Conservation (phyloP, 352 stramenopile species). For the Saprolegnia diclina region DNA sequence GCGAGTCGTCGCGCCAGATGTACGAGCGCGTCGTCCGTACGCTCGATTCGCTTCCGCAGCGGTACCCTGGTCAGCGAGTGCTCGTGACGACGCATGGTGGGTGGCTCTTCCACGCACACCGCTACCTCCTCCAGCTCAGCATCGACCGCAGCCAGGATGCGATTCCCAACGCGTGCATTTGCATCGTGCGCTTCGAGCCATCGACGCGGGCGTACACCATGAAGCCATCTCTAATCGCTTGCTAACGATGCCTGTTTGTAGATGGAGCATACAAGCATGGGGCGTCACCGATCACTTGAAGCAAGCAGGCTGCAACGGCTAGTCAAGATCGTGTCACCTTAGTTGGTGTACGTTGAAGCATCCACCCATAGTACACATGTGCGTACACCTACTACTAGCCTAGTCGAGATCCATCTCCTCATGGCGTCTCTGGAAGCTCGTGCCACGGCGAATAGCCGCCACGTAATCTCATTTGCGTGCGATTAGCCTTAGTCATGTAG, state of each 20-base stretch:
- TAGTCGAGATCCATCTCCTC: too few species aligned
- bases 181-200: slow-evolving; percentile 1
- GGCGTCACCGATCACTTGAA: slow-evolving; percentile 15
- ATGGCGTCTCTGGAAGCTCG: too few species aligned
- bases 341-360: too few species aligned
- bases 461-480: too few species aligned
- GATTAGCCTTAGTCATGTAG: too few species aligned
- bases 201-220: neutral
- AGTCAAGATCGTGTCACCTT: too few species aligned
- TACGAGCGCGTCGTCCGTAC: slow-evolving; percentile 3
- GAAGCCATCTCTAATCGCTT: neutral
- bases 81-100: slow-evolving; percentile 17
- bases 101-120: slow-evolving; percentile 18
- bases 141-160: slow-evolving; percentile 18
- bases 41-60: neutral
- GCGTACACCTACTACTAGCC: too few species aligned
- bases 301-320: too few species aligned
- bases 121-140: neutral
- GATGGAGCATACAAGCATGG: slow-evolving; percentile 13
- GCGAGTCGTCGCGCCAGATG: slow-evolving; percentile 24
- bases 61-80: slow-evolving; percentile 12
- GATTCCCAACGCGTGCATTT: slow-evolving; percentile 25
- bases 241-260: neutral
- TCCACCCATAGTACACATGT: too few species aligned
- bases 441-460: too few species aligned